These are phyloP conservation scores for Petrea volubilis DNA, from an alignment of 257 asterid genomes.

Conservation along the genomic window DNA sequence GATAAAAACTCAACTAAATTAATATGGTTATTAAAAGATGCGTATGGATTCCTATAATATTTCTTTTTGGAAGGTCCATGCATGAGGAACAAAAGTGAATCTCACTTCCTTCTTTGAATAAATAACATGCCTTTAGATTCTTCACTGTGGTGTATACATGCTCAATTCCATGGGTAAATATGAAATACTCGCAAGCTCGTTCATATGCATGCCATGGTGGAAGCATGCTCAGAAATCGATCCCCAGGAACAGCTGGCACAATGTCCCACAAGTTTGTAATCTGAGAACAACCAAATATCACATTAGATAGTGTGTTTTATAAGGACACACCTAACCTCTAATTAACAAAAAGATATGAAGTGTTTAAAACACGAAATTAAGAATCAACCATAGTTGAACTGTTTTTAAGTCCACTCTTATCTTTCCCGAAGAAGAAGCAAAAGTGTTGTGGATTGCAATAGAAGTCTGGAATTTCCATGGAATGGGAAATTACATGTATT, in stretches of 20 bases:
- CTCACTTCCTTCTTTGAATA: conserved; percentile 14
- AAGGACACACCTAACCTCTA: conserved; percentile 3
- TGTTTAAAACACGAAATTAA: neutral
- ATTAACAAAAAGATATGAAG: neutral
- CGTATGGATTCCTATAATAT: neutral
- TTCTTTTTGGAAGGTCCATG: neutral
- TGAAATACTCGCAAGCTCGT: conserved; percentile 85
- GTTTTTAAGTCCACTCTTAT: neutral
- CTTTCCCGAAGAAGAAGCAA: conserved; percentile 12
- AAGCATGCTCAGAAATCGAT: conserved; percentile 87
- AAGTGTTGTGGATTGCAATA: neutral
- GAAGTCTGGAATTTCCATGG: neutral
- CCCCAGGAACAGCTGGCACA: conserved; percentile 88
- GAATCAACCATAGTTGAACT: neutral
- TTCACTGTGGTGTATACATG: conserved; percentile 78
- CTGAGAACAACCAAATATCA: conserved; percentile 40
- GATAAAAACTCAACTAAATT: neutral
- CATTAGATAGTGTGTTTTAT: conserved; percentile 20
- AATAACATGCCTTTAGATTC: conserved; percentile 60
- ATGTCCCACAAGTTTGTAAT: conserved; percentile 65
- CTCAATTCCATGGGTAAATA: conserved; percentile 68
- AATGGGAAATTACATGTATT: neutral
- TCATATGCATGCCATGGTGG: conserved; percentile 99
- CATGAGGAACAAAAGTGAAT: neutral
- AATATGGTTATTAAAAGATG: neutral